Conservation (phyloP, 2,329 filamentous ascomycete species). For the Paradendryphiella salina region DNA sequence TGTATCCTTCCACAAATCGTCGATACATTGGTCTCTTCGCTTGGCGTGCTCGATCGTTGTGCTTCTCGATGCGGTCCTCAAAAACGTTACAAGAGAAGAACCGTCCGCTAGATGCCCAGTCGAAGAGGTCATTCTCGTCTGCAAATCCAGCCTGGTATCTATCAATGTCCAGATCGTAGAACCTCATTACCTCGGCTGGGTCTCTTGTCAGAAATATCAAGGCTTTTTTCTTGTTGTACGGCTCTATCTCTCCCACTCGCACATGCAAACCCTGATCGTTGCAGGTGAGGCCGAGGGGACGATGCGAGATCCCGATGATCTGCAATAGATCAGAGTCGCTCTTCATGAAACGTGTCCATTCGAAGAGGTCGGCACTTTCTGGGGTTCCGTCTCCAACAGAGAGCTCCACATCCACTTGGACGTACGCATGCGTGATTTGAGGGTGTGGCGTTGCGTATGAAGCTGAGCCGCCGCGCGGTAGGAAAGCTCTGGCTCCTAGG, state of each 20-base stretch:
- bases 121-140: constrained; percentile 60
- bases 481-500: constrained; percentile 52
- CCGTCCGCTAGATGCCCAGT: constrained; percentile 61
- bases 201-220: constrained; percentile 64
- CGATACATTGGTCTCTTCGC: constrained; percentile 60
- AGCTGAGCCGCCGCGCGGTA: constrained; percentile 31
- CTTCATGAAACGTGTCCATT: constrained; percentile 69
- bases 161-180: constrained; percentile 62
- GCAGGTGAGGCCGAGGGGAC: constrained; percentile 66
- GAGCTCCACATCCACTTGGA: constrained; percentile 72
- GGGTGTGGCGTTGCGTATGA: constrained; percentile 57
- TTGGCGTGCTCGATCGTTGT: constrained; percentile 62
- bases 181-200: constrained; percentile 60
- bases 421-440: constrained; percentile 43
- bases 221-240: constrained; percentile 58
- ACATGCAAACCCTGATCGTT: constrained; percentile 67
- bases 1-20: constrained; percentile 65
- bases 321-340: constrained; percentile 74
- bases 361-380: constrained; percentile 43
- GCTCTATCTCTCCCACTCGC: constrained; percentile 69
- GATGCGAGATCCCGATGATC: constrained; percentile 65
- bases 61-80: constrained; percentile 40
- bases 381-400: constrained; percentile 46
- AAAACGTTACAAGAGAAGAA: constrained; percentile 58
- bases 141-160: constrained; percentile 61